Percentiles rank a stretch among this genome's conserved stretches.
phyloP scores from a whole-genome alignment of 495 filamentous ascomycete species.

The Penicillium ochrochloron region DNA sequence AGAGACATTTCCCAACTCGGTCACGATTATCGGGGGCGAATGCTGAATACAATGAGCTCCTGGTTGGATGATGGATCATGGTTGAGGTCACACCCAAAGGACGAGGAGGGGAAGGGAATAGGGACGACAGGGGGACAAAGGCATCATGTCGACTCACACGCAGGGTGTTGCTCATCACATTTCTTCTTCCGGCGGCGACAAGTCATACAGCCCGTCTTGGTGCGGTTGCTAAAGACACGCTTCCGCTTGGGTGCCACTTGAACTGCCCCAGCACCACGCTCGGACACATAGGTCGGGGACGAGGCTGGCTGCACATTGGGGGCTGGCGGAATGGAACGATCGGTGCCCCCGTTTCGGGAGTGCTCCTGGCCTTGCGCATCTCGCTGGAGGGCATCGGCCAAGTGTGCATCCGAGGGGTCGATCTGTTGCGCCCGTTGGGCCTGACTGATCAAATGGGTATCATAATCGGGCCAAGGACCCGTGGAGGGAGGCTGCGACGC shows the following conservation, averaged over 20 bases:
- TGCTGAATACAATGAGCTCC: not conserved
- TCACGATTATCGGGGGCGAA: not conserved
- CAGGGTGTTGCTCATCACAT: slow-evolving; percentile 93
- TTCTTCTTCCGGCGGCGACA: slow-evolving; percentile 97
- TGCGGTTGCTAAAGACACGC: slow-evolving; percentile 91
- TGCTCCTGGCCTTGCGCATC: slow-evolving; percentile 49
- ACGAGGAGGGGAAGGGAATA: not conserved
- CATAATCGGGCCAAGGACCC: slow-evolving; percentile 48
- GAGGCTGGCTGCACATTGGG: slow-evolving; percentile 43
- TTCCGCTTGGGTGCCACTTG: slow-evolving; percentile 82
- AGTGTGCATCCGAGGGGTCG: slow-evolving; percentile 54
- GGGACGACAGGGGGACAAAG: slow-evolving; percentile 9
- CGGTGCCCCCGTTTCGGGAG: slow-evolving; percentile 37
- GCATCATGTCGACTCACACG: slow-evolving; percentile 62
- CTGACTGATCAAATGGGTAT: slow-evolving; percentile 46
- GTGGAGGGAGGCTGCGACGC: slow-evolving; percentile 36
- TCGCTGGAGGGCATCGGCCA: slow-evolving; percentile 56
- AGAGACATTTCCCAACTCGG: not conserved
- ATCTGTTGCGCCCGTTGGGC: slow-evolving; percentile 52
- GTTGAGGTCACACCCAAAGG: not conserved
- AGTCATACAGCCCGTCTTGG: slow-evolving; percentile 96
- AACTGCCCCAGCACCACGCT: slow-evolving; percentile 43
- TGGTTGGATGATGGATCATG: not conserved
- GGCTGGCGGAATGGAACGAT: slow-evolving; percentile 37
- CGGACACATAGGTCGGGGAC: slow-evolving; percentile 44